Conservation (phyloP, 805 yeast genomes). For the Ogataea populi-albae region DNA sequence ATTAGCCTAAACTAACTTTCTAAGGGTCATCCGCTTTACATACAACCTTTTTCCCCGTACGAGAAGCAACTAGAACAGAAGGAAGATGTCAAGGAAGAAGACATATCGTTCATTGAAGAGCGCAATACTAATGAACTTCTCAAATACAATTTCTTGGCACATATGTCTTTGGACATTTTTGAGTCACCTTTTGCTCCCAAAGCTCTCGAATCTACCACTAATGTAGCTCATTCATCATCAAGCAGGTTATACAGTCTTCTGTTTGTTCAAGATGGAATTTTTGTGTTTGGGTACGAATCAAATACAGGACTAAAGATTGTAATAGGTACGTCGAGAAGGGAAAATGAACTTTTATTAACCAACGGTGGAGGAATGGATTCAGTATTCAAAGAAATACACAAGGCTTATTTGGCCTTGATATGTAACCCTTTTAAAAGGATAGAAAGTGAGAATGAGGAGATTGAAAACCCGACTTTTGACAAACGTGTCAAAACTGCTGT, state of each 20-base stretch:
- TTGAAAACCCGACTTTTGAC: conserved; percentile 32
- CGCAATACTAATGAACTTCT: conserved; percentile 43
- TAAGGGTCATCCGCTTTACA: conserved; percentile 55
- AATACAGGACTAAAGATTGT: conserved; percentile 66
- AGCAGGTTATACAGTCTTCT: conserved; percentile 42
- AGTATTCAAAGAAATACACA: conserved; percentile 45
- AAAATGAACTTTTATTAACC: conserved; percentile 22
- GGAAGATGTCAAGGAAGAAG: conserved; percentile 12
- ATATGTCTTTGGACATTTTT: conserved; percentile 71
- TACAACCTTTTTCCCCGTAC: conserved; percentile 47
- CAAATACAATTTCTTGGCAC: conserved; percentile 68
- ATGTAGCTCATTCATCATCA: conserved; percentile 19
- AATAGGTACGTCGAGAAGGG: conserved; percentile 46
- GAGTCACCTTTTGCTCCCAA: conserved; percentile 41
- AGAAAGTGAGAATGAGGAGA: conserved; percentile 29
- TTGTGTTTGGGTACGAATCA: conserved; percentile 67
- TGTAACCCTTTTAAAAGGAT: conserved; percentile 60
- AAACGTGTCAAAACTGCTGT: conserved; percentile 25
- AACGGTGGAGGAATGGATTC: conserved; percentile 17
- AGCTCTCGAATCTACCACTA: conserved; percentile 9
- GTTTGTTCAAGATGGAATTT: conserved; percentile 64
- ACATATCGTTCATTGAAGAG: conserved; percentile 25
- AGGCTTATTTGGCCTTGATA: conserved; percentile 50
- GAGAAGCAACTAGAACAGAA: conserved; percentile 19
- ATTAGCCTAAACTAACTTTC: conserved; percentile 8